Percentiles rank a stretch among this genome's conserved stretches.
These are phyloP conservation scores for Candida manassasensis DNA, from an alignment of 805 yeast species.

Conservation along the genomic window DNA sequence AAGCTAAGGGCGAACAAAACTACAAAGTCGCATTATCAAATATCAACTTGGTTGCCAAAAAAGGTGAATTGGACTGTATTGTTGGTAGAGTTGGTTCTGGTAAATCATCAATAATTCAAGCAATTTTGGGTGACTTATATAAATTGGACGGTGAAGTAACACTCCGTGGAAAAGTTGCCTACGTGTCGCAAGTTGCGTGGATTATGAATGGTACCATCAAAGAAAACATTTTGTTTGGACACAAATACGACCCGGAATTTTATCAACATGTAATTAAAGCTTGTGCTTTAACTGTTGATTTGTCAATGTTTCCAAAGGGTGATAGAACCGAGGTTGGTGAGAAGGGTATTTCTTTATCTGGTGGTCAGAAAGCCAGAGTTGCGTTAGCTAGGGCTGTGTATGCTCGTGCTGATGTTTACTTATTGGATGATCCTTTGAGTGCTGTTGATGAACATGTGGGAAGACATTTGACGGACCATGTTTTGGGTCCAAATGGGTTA, in stretches of 20 bases:
- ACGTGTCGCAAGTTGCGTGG: slow-evolving; percentile 95
- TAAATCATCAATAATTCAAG: slow-evolving; percentile 76
- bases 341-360: slow-evolving; percentile 92
- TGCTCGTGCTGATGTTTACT: slow-evolving; percentile 85
- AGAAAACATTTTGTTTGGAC: slow-evolving; percentile 90
- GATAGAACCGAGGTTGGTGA: slow-evolving; percentile 94
- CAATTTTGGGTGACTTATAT: slow-evolving; percentile 77
- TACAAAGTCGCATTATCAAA: slow-evolving; percentile 64
- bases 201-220: slow-evolving; percentile 91
- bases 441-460: slow-evolving; percentile 99
- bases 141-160: slow-evolving; percentile 68
- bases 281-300: slow-evolving; percentile 80
- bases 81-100: slow-evolving; percentile 92
- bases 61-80: slow-evolving; percentile 78
- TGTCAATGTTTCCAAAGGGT: slow-evolving; percentile 78
- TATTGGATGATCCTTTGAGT: slow-evolving; percentile 87
- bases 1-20: slow-evolving; percentile 50
- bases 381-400: slow-evolving; percentile 95
- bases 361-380: slow-evolving; percentile 96
- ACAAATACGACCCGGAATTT: slow-evolving; percentile 72
- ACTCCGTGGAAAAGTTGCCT: slow-evolving; percentile 76
- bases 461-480: slow-evolving; percentile 74
- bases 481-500: slow-evolving; percentile 76
- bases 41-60: slow-evolving; percentile 58
- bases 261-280: slow-evolving; percentile 79